A percentile compares a stretch with the other conserved stretches of the same genome.
phyloP scores from a whole-genome alignment of 352 stramenopile genomes.

The Pythium aphanidermatum region DNA sequence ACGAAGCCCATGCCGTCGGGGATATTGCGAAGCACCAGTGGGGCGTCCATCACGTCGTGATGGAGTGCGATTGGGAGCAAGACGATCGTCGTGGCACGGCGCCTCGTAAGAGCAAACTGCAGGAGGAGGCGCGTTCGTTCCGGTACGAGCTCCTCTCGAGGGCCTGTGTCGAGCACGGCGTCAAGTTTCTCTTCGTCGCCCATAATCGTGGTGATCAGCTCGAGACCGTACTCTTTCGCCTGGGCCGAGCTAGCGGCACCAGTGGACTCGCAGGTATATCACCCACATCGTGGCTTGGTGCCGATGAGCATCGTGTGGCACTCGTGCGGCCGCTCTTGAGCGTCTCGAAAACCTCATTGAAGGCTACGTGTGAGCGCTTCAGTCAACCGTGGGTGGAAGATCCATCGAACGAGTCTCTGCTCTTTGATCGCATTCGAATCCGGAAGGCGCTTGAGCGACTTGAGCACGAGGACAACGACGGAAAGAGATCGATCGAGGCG shows the following conservation, averaged over 20 bases:
- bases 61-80: slow-evolving; percentile 43
- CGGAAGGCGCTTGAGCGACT: slow-evolving; percentile 45
- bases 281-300: slow-evolving; percentile 3
- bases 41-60: slow-evolving; percentile 45
- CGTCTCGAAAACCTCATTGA: slow-evolving; percentile 51
- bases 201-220: slow-evolving; percentile 77
- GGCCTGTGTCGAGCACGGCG: slow-evolving; percentile 40
- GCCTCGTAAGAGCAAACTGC: slow-evolving; percentile 63
- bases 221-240: slow-evolving; percentile 74
- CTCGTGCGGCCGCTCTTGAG: slow-evolving; percentile 62
- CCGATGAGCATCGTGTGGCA: slow-evolving; percentile 5
- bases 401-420: slow-evolving; percentile 67
- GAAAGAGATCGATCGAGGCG: not conserved
- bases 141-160: slow-evolving; percentile 58
- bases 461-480: not conserved
- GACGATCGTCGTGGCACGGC: not conserved
- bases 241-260: slow-evolving; percentile 66
- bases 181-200: slow-evolving; percentile 70
- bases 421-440: slow-evolving; percentile 80
- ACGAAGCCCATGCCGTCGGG: slow-evolving; percentile 50
- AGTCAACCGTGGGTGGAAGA: slow-evolving; percentile 75
- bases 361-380: slow-evolving; percentile 67
- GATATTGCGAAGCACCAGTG: slow-evolving; percentile 33
- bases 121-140: slow-evolving; percentile 61
- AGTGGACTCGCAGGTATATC: slow-evolving; percentile 71